Evolutionary conservation across 2,329 filamentous ascomycete genomes (phyloP), one percentile per base, ranked within the genome.

Genomic region (Madurella mycetomatis): DNA sequence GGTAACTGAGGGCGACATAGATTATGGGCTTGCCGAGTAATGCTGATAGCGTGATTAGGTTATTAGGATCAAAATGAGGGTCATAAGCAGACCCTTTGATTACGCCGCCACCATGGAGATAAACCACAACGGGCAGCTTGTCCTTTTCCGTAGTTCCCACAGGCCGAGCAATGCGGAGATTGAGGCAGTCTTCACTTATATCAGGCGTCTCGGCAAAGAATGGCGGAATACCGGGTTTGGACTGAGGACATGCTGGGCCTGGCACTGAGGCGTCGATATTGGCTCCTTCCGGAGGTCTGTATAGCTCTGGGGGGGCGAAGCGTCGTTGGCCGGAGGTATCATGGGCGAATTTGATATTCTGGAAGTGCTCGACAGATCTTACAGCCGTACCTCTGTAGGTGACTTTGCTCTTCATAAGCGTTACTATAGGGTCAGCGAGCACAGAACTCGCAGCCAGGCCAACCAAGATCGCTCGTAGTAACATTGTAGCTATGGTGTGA

Each of bases 181-280:
- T 59, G 19, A 66, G 57, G 18, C 64, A 68, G 12, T 66, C 64
- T 51, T 68, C 65, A 16, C 65, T 67, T 2, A 57, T 56, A 11
- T 60, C 30, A 1, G 60, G 55, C 1, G 62, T 66, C 16, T 61
- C 62, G 12, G 34, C 56, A 39, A 66, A 63, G 31, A 65, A 64
- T 0, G 64, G 65, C 1, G 66, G 64, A 1, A 66, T 37, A 9
- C 52, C 59, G 4, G 52, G 51, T 58, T 56, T 61, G 5, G 52
- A 56, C 40, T 68, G 65, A 0, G 66, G 64, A 30, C 65, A 67
- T n/a, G 65, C 65, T 31, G 63, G 59, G 0, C 65, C 65, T 0
- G 60, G 61, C 1, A 41, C 19, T 1, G 59, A 62, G 13, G 64
- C 65, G 19, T 62, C 60, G 39, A 69, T 51, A 17, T 60, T 49